Evolutionary conservation across 2,329 filamentous ascomycete species (phyloP).

Genomic region (Thyridium curvatum): DNA sequence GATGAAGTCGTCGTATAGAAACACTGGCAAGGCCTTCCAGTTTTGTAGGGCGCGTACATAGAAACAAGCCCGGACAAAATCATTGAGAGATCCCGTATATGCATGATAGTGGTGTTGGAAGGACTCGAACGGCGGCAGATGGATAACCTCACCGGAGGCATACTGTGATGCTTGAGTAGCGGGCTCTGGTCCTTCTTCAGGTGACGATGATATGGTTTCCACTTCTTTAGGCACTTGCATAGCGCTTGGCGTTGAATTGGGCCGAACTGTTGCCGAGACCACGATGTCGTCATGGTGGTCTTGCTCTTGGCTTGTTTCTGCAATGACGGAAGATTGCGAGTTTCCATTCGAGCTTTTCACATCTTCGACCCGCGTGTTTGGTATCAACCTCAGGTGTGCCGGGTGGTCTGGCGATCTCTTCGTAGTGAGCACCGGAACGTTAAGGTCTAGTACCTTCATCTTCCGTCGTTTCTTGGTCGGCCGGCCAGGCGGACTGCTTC

Average conservation of each 20-base stretch:
- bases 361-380: no score
- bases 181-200: no score
- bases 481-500: slow-evolving; percentile 1
- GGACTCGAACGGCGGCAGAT: slow-evolving; percentile 19
- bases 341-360: no score
- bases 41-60: slow-evolving; percentile 32
- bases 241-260: no score
- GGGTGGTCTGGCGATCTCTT: background rate
- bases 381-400: no score
- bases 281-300: no score
- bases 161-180: no score
- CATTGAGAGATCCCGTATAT: slow-evolving; percentile 27
- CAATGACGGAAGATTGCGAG: background rate
- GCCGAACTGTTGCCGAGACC: no score
- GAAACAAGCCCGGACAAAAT: slow-evolving; percentile 39
- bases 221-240: no score
- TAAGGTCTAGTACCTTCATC: slow-evolving; percentile 6
- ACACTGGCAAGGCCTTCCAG: slow-evolving; percentile 27
- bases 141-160: no score
- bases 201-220: no score
- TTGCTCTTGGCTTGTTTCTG: background rate
- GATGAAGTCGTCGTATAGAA: slow-evolving; percentile 48
- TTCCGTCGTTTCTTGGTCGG: slow-evolving; percentile 6
- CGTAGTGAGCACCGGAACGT: background rate
- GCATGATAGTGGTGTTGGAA: slow-evolving; percentile 37